Base-by-base conservation (phyloP, 2,329 filamentous ascomycete genomes). In the Esteya vermicola region DNA sequence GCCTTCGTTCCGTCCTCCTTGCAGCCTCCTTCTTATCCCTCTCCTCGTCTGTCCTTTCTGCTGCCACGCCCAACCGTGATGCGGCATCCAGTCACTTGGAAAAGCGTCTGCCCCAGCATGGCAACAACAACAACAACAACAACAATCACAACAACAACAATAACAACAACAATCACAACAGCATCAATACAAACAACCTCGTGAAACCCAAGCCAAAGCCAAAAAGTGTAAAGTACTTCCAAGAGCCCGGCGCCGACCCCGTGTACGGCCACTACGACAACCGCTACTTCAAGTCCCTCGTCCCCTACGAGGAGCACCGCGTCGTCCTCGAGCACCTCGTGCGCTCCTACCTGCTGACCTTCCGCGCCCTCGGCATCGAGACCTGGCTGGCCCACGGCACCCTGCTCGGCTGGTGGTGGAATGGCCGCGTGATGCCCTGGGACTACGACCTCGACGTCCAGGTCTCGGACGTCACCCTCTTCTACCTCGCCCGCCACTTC, bases 341-440 rank as follows among this genome's bases (percentile, higher is more conserved):
- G 47, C 73, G 77, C 46, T 78, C 81, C 38, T 91, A 91, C 59
- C 68, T 91, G 33, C 65, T 67, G 34, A 76, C 73, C 41, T 80
- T 83, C 56, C 62, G 65, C 33, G 63, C 70, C 16, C 65, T 78
- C 40, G 72, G 74, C 7, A 60, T 85, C 45, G 82, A 89, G 59
- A 89, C 85, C 0, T 91, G 85, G 85, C 75, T 93, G 43, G 84
- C 85, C 30, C 85, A 93, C 57, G 85, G 85, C 36, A 86, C 84
- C 5, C 61, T 91, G 37, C 63, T 93, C 19, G 85, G 84, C 12
- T 93, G 85, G 85, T 91, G 82, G 81, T 93, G 85, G 85, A 89
- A 85, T 54, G 70, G 65, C 32, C 61, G 75, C 59, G 76, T 84
- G 53, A 75, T 88, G 62, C 82, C 83, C 1, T 88, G 83, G 83